Evolutionary conservation across 2,329 filamentous ascomycete species (phyloP).

Genomic region (Ceratocystis cacaofunesta): DNA sequence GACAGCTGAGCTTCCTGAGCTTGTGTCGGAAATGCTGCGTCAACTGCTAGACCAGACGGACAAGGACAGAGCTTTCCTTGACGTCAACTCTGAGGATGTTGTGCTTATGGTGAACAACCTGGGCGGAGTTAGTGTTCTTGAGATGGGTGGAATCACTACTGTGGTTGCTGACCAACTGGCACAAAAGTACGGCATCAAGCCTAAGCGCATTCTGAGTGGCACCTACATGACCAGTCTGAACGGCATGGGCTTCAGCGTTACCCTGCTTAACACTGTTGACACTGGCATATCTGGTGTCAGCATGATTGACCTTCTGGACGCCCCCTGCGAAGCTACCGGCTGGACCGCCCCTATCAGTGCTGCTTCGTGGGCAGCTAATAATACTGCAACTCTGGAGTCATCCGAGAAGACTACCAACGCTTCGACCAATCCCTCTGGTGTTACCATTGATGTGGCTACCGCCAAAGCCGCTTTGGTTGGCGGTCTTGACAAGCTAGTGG

Average conservation of each 20-base stretch:
- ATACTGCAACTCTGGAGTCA: constrained; percentile 26
- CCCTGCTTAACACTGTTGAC: constrained; percentile 48
- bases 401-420: constrained; percentile 25
- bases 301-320: constrained; percentile 56
- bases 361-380: constrained; percentile 47
- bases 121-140: constrained; percentile 56
- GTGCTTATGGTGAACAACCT: constrained; percentile 64
- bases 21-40: constrained; percentile 50
- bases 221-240: constrained; percentile 71
- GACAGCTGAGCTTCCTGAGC: constrained; percentile 35
- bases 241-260: constrained; percentile 60
- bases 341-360: constrained; percentile 52
- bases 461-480: constrained; percentile 39
- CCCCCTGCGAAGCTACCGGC: constrained; percentile 52
- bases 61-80: constrained; percentile 54
- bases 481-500: constrained; percentile 47
- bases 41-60: constrained; percentile 53
- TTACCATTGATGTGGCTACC: constrained; percentile 37
- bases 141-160: constrained; percentile 55
- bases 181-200: constrained; percentile 41
- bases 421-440: constrained; percentile 30
- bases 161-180: constrained; percentile 52
- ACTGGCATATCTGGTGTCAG: constrained; percentile 43
- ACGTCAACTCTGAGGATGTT: constrained; percentile 46
- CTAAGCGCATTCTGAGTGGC: constrained; percentile 50